Conservation (phyloP, 345 rosid genomes). For the Toxicodendron radicans region DNA sequence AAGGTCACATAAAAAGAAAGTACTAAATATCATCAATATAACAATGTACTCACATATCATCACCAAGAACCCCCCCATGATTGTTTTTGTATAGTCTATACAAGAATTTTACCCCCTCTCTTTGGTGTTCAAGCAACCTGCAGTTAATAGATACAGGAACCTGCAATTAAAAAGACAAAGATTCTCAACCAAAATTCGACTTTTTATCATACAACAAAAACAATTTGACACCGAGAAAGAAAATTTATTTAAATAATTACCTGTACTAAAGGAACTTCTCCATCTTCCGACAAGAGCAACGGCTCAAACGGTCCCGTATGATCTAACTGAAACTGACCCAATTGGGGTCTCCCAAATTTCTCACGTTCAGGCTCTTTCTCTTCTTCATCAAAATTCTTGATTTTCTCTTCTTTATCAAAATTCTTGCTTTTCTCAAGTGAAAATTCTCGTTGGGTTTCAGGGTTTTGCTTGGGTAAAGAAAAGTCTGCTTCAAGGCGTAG, state of each 20-base stretch:
- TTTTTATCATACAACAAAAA: background rate
- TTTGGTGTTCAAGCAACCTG: constrained; percentile 89
- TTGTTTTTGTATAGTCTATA: constrained; percentile 65
- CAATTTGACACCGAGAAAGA: background rate
- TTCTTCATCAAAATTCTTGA: constrained; percentile 15
- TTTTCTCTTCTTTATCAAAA: constrained; percentile 24
- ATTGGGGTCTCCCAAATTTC: constrained; percentile 58
- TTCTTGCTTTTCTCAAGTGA: constrained; percentile 24
- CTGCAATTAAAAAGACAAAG: constrained; percentile 31
- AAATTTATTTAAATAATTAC: constrained; percentile 28
- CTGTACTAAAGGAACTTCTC: constrained; percentile 62
- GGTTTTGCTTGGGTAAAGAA: constrained; percentile 33
- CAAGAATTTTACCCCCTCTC: constrained; percentile 76
- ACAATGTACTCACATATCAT: constrained; percentile 75
- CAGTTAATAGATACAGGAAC: constrained; percentile 88
- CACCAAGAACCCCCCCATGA: constrained; percentile 95
- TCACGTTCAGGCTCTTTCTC: constrained; percentile 27
- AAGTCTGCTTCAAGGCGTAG: constrained; percentile 68
- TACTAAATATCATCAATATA: background rate
- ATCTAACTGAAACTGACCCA: constrained; percentile 61
- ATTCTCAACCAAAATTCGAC: background rate
- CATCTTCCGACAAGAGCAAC: constrained; percentile 54
- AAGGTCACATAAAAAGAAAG: background rate
- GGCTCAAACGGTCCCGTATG: constrained; percentile 81
- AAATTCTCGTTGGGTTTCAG: constrained; percentile 11